Evolutionary conservation across 2,329 filamentous ascomycete species (phyloP).

Genomic region (Epichloe uncinata): DNA sequence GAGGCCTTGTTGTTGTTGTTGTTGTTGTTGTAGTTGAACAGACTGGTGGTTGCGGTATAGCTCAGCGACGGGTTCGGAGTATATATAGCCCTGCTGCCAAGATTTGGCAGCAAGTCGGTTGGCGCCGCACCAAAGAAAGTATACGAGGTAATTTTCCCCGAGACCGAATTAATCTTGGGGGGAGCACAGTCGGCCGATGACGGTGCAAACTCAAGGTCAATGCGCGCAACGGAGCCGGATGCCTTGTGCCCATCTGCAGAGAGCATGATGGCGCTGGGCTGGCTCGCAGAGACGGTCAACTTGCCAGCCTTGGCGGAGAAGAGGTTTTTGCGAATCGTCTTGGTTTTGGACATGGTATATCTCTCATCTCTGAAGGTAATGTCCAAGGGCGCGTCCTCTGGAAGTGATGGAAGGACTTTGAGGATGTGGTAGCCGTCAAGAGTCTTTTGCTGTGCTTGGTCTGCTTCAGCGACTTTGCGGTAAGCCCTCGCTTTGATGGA

Average conservation of each 20-base stretch:
- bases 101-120: constrained; percentile 35
- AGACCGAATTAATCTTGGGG: constrained; percentile 36
- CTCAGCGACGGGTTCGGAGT: constrained; percentile 27
- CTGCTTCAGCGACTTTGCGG: constrained; percentile 9
- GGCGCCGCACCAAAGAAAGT: constrained; percentile 38
- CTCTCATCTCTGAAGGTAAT: constrained; percentile 33
- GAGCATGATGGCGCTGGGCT: constrained; percentile 36
- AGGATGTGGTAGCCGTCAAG: constrained; percentile 31
- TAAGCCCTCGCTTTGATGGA: constrained; percentile 32
- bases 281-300: constrained; percentile 30
- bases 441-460: constrained; percentile 14
- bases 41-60: constrained; percentile 31
- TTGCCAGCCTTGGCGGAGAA: constrained; percentile 37
- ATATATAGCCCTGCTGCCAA: constrained; percentile 30
- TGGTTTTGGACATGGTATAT: constrained; percentile 37
- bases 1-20: constrained; percentile 15
- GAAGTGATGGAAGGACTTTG: constrained; percentile 37
- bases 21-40: constrained; percentile 21
- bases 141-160: constrained; percentile 36
- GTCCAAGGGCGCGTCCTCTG: constrained; percentile 38
- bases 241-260: constrained; percentile 33
- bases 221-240: constrained; percentile 26
- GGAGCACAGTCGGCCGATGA: constrained; percentile 27
- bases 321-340: constrained; percentile 39
- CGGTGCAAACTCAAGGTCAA: constrained; percentile 36